Conservation (phyloP, 495 filamentous ascomycete species). For the Hyaloscypha bicolor region DNA sequence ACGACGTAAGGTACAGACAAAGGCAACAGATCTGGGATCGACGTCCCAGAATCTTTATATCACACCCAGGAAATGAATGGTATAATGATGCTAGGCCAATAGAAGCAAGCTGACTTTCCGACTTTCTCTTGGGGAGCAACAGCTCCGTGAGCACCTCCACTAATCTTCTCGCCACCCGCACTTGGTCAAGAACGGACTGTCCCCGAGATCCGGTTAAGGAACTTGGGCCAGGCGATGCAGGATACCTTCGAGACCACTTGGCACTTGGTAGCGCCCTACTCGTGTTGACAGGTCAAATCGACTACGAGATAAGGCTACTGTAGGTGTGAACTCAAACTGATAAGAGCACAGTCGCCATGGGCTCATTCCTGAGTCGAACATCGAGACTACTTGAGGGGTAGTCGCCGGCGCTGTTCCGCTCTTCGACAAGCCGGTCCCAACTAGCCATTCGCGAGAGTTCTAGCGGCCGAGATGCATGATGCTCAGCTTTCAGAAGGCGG, state of each 20-base stretch:
- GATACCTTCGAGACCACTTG: neutral
- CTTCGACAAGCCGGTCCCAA: neutral
- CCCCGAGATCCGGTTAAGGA: neutral
- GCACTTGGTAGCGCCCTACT: neutral
- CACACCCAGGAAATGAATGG: neutral
- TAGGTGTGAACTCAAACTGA: neutral
- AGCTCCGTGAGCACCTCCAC: neutral
- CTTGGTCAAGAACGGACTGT: neutral
- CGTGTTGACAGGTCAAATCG: neutral
- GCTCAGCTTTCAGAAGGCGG: neutral
- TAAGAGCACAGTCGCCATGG: neutral
- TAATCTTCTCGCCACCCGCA: neutral
- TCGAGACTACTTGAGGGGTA: neutral
- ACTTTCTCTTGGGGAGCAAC: neutral
- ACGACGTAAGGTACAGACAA: neutral
- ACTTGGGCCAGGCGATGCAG: neutral
- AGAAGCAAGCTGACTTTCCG: neutral
- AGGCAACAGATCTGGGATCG: neutral
- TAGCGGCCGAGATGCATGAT: neutral
- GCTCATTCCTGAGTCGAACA: neutral
- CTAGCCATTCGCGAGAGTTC: neutral
- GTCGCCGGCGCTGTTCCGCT: neutral
- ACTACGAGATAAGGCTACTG: neutral
- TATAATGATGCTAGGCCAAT: neutral
- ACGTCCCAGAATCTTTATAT: neutral